These are phyloP conservation scores for Fraxinus greggii DNA, from an alignment of 305 asterid genomes.

Conservation along the genomic window DNA sequence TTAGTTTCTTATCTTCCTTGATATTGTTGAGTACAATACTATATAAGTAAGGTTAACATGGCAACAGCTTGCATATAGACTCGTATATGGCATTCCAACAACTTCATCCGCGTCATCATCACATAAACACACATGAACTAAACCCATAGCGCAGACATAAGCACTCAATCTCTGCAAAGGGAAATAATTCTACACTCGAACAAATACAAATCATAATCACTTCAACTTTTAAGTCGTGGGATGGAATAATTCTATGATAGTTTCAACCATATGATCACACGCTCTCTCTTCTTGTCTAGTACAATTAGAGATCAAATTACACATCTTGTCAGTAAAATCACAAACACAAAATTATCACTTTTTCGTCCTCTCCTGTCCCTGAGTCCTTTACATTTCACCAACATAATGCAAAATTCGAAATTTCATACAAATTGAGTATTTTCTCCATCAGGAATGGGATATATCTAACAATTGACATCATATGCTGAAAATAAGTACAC, in stretches of 20 bases:
- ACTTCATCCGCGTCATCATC: neutral
- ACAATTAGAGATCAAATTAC: neutral
- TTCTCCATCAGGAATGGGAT: neutral
- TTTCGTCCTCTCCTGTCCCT: neutral
- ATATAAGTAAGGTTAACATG: neutral
- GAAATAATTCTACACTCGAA: neutral
- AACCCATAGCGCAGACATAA: neutral
- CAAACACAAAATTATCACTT: neutral
- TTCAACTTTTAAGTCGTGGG: neutral
- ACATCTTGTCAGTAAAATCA: neutral
- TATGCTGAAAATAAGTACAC: neutral
- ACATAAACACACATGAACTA: neutral
- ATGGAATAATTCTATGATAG: neutral
- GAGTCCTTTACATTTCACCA: neutral
- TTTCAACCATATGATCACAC: neutral
- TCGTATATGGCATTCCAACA: neutral
- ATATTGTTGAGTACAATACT: neutral
- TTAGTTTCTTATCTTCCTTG: neutral
- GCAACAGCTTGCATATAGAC: neutral
- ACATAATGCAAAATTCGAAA: neutral
- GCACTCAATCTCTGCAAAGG: neutral
- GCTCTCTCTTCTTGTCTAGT: neutral
- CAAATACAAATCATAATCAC: neutral
- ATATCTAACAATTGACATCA: neutral
- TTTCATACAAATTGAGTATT: neutral